A percentile compares a stretch with the other conserved stretches of the same genome.
Evolutionary conservation across 139 green algal genomes (phyloP).

Genomic region (Closterium sp.): DNA sequence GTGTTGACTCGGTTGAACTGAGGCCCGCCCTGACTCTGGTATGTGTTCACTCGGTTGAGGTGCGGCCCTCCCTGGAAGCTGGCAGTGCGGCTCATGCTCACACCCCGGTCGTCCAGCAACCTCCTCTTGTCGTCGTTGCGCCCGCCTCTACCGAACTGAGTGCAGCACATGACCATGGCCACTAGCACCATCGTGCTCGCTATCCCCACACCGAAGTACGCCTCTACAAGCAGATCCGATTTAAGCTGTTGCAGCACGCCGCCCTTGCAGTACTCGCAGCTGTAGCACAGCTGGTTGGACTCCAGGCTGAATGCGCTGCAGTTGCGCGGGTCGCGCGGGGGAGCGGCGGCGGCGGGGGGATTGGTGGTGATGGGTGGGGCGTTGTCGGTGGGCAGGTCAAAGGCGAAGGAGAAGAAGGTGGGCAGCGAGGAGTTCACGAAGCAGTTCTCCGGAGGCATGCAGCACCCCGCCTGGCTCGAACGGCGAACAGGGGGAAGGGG

Average conservation of each 20-base stretch:
- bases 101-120: background rate
- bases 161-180: constrained; percentile 25
- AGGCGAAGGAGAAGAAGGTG: constrained; percentile 23
- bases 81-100: background rate
- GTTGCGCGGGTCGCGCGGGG: background rate
- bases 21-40: background rate
- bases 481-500: too few relatives aligned
- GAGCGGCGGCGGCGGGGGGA: background rate
- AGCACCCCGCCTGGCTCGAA: constrained; percentile 19
- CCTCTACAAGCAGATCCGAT: constrained; percentile 4
- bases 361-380: background rate
- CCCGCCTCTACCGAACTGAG: background rate
- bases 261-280: constrained; percentile 42
- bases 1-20: background rate
- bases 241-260: constrained; percentile 25
- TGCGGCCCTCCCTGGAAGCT: background rate
- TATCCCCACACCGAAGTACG: constrained; percentile 24
- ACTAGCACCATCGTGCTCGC: constrained; percentile 3
- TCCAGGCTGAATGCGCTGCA: constrained; percentile 32
- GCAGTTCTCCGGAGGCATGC: constrained; percentile 12
- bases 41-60: background rate
- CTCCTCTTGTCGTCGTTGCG: background rate
- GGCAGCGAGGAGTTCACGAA: background rate
- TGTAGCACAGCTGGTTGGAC: constrained; percentile 18
- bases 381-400: constrained; percentile 10